Percentiles rank a stretch among this genome's conserved stretches.
These are phyloP conservation scores for Cavenderia fasciculata DNA, from an alignment of 78 protist genomes.

Conservation along the genomic window DNA sequence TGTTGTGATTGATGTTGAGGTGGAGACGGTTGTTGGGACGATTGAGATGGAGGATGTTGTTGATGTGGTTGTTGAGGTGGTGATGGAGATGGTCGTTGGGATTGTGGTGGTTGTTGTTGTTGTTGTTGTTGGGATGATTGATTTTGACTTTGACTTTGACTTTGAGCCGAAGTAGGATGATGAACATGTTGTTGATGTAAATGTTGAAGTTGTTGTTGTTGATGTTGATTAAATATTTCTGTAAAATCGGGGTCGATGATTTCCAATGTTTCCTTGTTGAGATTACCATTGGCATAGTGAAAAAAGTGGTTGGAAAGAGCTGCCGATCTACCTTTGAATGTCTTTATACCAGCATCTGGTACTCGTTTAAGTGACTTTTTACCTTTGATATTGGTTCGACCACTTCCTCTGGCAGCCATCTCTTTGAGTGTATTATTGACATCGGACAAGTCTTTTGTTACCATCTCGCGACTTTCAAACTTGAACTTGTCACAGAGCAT, in stretches of 20 bases:
- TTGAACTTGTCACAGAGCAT: background rate
- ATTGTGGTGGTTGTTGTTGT: no score
- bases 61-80: no score
- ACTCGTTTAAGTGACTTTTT: slow-evolving; percentile 20
- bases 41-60: no score
- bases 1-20: no score
- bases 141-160: no score
- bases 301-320: slow-evolving; percentile 33
- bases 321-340: slow-evolving; percentile 50
- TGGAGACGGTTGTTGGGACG: no score
- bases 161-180: no score
- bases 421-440: slow-evolving; percentile 15
- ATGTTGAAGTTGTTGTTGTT: slow-evolving; percentile 22
- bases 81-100: no score
- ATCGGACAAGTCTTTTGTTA: slow-evolving; percentile 32
- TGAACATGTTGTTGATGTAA: no score
- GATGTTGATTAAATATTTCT: background rate
- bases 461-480: slow-evolving; percentile 19
- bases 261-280: slow-evolving; percentile 40
- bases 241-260: slow-evolving; percentile 28
- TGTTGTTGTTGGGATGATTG: no score
- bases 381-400: slow-evolving; percentile 52
- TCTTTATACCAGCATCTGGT: slow-evolving; percentile 37
- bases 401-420: slow-evolving; percentile 56
- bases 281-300: slow-evolving; percentile 41